Conservation (phyloP, 805 yeast genomes). For the Cyberlindnera japonica region DNA sequence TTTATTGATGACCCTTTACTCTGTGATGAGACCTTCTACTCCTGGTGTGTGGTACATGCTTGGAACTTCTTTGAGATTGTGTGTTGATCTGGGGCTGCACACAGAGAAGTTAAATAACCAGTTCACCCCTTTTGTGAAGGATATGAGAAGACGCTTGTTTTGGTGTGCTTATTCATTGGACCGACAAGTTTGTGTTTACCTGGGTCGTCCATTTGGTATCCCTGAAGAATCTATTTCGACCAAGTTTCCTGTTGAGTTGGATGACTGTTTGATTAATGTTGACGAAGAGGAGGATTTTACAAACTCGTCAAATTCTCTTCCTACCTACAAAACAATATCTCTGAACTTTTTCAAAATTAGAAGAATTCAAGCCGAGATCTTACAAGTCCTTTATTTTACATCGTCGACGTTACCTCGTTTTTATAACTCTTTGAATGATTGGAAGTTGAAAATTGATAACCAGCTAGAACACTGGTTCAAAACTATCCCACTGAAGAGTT, state of each 20-base stretch:
- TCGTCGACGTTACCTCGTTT: constrained; percentile 66
- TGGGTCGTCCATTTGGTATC: constrained; percentile 85
- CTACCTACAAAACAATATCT: constrained; percentile 68
- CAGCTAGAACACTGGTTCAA: constrained; percentile 63
- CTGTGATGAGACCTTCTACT: constrained; percentile 82
- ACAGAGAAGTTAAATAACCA: constrained; percentile 47
- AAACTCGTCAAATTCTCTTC: constrained; percentile 34
- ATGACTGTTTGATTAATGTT: constrained; percentile 59
- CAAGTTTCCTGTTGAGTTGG: constrained; percentile 67
- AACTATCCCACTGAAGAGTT: constrained; percentile 49
- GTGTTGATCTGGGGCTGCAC: constrained; percentile 84
- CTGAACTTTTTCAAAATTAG: constrained; percentile 66
- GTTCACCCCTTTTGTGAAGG: constrained; percentile 55
- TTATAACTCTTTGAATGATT: constrained; percentile 48
- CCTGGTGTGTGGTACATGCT: constrained; percentile 93
- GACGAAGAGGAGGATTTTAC: constrained; percentile 39
- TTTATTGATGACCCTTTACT: constrained; percentile 61
- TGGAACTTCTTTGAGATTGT: constrained; percentile 74
- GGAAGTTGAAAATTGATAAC: constrained; percentile 54
- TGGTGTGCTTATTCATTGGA: constrained; percentile 91
- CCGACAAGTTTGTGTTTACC: constrained; percentile 78
- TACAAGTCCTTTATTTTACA: constrained; percentile 63
- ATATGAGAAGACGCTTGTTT: constrained; percentile 70
- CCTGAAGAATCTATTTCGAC: constrained; percentile 77
- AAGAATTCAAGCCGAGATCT: constrained; percentile 73